phyloP scores from a whole-genome alignment of 176 grass and related monocot genomes.

The Carex cristatella region DNA sequence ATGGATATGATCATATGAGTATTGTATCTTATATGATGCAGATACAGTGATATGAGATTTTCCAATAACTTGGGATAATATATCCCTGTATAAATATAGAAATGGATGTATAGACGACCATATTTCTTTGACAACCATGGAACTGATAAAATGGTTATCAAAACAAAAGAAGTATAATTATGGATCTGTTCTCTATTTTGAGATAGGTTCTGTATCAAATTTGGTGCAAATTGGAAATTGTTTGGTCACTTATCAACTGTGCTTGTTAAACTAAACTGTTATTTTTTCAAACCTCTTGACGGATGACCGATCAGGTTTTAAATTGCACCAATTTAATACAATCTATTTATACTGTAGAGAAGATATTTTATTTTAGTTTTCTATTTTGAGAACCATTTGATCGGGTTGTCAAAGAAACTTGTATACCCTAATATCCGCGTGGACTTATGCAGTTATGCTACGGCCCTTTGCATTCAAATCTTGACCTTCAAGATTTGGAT shows the following conservation, averaged over 20 bases:
- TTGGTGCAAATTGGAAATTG: background rate
- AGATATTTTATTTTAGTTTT: background rate
- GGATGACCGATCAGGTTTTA: background rate
- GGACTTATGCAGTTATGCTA: background rate
- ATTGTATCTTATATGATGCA: background rate
- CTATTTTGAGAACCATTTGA: background rate
- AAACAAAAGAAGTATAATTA: background rate
- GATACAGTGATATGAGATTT: background rate
- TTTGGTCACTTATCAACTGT: background rate
- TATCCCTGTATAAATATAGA: background rate
- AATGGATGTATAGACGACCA: background rate
- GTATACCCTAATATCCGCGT: background rate
- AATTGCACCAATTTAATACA: background rate
- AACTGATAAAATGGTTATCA: background rate
- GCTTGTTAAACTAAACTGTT: no score
- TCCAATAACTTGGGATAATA: background rate
- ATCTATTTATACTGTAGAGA: background rate
- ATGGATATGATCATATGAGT: background rate
- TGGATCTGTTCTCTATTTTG: background rate
- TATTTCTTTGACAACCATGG: background rate
- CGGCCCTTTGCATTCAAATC: background rate
- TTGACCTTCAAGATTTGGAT: background rate
- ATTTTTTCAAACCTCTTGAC: background rate
- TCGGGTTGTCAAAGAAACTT: background rate
- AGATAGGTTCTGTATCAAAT: background rate